Evolutionary conservation across 805 yeast genomes (phyloP), one percentile per base, ranked within the genome.

Genomic region (Starmerella roubikii): DNA sequence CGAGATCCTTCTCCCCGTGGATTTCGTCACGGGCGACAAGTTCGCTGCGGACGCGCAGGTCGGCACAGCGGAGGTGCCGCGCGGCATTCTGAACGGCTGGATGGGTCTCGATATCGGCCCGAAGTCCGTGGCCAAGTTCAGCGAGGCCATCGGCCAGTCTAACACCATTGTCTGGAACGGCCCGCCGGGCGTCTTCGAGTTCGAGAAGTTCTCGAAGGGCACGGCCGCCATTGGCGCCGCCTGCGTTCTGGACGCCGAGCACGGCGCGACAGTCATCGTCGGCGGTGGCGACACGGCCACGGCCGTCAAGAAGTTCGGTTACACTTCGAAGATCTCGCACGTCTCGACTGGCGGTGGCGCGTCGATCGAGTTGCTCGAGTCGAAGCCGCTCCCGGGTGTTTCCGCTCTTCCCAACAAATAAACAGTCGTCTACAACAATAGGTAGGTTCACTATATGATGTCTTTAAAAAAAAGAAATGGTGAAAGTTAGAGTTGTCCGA

Each of bases 281-380:
- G 98, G 98, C 68, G 91, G 91, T 71, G 98, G 98, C 75, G 98
- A 91, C 69, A 91, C 98, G 57, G 98, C 98, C 54, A 91, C 98
- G 52, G 68, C 86, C 54, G 95, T 95, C 59, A 88, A 88, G 84
- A 91, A 91, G 74, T 91, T 69, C 68, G 95, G 95, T 62, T 95
- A 78, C 52, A 86, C 83, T 55, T 94, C 83, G 62, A 83, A 91
- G 73, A 75, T 91, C 58, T 84, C 96, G 38, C 98, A 91, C 67
- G 95, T 91, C 53, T 88, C 97, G 54, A 91, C 98, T 49, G 98
- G 98, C 70, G 98, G 98, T 70, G 98, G 98, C 74, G 98, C 98
- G 54, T 88, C 97, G 49, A 76, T 91, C 63, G 98, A 91, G 71
- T 78, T 91, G 62, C 77, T 91, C 62, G 98, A 91, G 73, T 98